These are phyloP conservation scores for Colletotrichum tabaci DNA, from an alignment of 2,329 filamentous ascomycete species.

Conservation along the genomic window DNA sequence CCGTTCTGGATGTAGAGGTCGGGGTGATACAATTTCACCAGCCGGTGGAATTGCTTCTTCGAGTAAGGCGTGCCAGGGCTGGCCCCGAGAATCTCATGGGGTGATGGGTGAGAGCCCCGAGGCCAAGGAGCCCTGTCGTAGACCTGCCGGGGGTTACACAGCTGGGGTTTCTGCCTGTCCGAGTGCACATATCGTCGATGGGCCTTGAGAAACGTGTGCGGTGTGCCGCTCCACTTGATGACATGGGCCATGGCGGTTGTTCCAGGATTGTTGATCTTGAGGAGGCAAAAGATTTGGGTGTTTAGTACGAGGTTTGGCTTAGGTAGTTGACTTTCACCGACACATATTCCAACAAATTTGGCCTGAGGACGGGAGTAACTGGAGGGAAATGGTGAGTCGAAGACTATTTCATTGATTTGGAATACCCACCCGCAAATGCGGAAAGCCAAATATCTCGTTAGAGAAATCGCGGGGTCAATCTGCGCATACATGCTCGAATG, in stretches of 20 bases:
- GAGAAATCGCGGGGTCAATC: conserved; percentile 26
- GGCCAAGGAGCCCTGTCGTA: conserved; percentile 35
- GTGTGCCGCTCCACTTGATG: neutral
- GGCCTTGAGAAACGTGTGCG: conserved; percentile 5
- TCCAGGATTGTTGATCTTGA: no score
- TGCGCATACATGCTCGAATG: conserved; percentile 33
- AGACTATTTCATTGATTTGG: no score
- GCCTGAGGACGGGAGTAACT: neutral
- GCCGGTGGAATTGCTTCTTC: conserved; percentile 40
- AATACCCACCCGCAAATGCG: no score
- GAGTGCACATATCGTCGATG: conserved; percentile 8
- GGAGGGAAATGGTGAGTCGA: neutral
- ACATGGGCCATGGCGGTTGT: neutral
- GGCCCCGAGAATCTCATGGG: conserved; percentile 41
- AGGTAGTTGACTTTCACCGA: no score
- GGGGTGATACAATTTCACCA: conserved; percentile 46
- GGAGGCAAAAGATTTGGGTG: no score
- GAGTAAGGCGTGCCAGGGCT: conserved; percentile 31
- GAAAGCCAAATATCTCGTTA: neutral
- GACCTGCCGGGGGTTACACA: neutral
- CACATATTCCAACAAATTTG: no score
- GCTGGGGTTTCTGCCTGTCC: neutral
- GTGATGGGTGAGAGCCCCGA: conserved; percentile 30
- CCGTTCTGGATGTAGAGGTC: conserved; percentile 30
- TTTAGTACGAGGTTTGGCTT: no score